Conservation (phyloP, 2,329 filamentous ascomycete genomes). For the Mariannaea sp. region DNA sequence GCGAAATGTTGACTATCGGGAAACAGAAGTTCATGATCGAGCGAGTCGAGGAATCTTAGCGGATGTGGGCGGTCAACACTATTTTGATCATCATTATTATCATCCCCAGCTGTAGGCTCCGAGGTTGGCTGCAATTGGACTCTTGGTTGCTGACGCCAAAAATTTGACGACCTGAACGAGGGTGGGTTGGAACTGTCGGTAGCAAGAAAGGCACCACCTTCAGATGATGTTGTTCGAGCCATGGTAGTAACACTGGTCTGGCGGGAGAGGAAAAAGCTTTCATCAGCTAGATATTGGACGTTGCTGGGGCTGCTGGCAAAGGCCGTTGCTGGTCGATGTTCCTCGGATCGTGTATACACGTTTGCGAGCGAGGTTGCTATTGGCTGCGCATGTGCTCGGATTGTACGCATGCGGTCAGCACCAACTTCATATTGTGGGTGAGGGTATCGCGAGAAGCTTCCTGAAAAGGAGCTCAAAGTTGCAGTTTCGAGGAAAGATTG, state of each 20-base stretch:
- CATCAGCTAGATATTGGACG: conserved; percentile 25
- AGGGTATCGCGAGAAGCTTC: conserved; percentile 26
- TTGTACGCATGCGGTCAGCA: conserved; percentile 24
- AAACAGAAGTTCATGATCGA: conserved; percentile 31
- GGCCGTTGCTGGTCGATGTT: conserved; percentile 24
- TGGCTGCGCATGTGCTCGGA: conserved; percentile 26
- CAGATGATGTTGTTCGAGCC: conserved; percentile 20
- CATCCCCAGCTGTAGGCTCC: conserved; percentile 15
- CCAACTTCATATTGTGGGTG: conserved; percentile 12
- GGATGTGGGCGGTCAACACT: conserved; percentile 25
- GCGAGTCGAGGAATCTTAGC: conserved; percentile 31
- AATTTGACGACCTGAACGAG: conserved; percentile 13
- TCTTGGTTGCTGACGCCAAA: conserved; percentile 28
- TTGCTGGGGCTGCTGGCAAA: conserved; percentile 18
- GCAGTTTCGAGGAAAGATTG: conserved; percentile 38
- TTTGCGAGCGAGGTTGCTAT: conserved; percentile 25
- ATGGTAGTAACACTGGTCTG: conserved; percentile 34
- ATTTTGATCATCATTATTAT: conserved; percentile 18
- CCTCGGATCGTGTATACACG: conserved; percentile 22
- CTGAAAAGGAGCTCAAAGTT: conserved; percentile 33
- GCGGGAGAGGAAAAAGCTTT: conserved; percentile 35
- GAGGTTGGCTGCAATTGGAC: conserved; percentile 27
- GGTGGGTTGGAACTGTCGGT: conserved; percentile 15
- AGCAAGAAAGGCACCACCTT: conserved; percentile 14
- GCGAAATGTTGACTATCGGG: conserved; percentile 23